phyloP scores from a whole-genome alignment of 306 rosid species.

The Fagus crenata region DNA sequence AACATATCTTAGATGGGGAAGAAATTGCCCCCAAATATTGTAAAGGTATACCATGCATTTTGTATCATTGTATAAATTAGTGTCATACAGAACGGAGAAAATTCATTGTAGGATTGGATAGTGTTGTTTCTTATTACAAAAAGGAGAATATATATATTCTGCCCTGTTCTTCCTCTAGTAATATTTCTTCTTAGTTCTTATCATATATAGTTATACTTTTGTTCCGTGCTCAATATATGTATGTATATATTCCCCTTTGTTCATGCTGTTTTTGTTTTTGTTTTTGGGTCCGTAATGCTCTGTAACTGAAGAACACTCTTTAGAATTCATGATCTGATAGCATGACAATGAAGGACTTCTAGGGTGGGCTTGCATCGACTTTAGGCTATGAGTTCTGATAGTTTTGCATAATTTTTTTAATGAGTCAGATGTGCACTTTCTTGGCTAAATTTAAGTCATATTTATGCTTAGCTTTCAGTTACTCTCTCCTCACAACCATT shows the following conservation, averaged over 20 bases:
- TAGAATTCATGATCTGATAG: background rate
- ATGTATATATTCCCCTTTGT: background rate
- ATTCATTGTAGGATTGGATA: slow-evolving; percentile 38
- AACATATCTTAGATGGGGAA: slow-evolving; percentile 22
- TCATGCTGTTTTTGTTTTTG: background rate
- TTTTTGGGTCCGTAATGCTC: background rate
- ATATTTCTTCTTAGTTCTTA: slow-evolving; percentile 14
- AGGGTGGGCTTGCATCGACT: background rate
- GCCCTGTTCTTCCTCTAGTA: background rate
- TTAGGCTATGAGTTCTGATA: too few species aligned
- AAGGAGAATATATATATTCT: slow-evolving; percentile 3
- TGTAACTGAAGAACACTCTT: background rate
- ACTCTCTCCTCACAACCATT: too few species aligned
- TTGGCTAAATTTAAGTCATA: too few species aligned
- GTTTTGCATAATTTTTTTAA: too few species aligned
- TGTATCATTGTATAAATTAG: slow-evolving; percentile 31
- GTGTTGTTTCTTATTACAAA: slow-evolving; percentile 26
- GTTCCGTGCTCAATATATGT: background rate
- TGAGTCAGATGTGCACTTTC: too few species aligned
- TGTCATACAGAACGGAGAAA: slow-evolving; percentile 31
- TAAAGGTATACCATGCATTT: slow-evolving; percentile 1
- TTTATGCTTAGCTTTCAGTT: too few species aligned
- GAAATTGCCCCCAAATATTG: background rate
- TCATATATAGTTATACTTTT: background rate
- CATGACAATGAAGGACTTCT: background rate